Base-by-base conservation (phyloP, 2,329 filamentous ascomycete genomes). In the Onygenales sp. region DNA sequence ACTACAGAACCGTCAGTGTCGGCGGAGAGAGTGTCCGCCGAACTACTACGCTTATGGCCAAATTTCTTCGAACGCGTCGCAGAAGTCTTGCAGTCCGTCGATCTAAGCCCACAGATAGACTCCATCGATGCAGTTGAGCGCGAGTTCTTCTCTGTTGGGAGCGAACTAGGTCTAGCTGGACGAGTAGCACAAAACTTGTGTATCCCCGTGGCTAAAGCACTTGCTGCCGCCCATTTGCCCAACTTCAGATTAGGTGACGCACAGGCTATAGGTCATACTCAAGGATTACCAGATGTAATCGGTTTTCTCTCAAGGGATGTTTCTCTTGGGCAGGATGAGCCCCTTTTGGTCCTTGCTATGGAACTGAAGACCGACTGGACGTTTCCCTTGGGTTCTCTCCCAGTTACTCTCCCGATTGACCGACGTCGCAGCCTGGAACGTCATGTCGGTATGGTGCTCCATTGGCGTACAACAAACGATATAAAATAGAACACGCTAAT, bases 161-260 rank as follows among this genome's bases (percentile, higher is more conserved):
- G 41, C 36, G 47, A 51, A 17, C 46, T 54, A 7, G 52, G 52
- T 36, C 27, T 54, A 8, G 44, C 47, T 13, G 46, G 52, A 4
- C 21, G 52, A 8, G 35, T 54, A 13, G 9, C 27, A 32, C 41
- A 54, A 27, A 47, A 54, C 31, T 31, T 51, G 14, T 51, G 52
- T 33, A 46, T 51, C 13, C 47, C 52, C 7, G 47, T 54, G 9
- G 31, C 39, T 2, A 54, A 54, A 42, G 52, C 31, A 7, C 32
- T 54, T 27, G 33, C 52, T 7, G 42, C 32, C 4, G 31, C 52
- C 13, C 10, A 13, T 27, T 32, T 50, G 31, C 50, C 39, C 9
- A 10, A 10, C 13, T 3, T 44, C 3, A 9, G 42, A 14, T 44
- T 44, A 4, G 42, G 2, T 44, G 42, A 44, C 7, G 14, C 14